These are phyloP conservation scores for Besnoitia besnoiti DNA, from an alignment of 169 alveolate species.

Conservation along the genomic window DNA sequence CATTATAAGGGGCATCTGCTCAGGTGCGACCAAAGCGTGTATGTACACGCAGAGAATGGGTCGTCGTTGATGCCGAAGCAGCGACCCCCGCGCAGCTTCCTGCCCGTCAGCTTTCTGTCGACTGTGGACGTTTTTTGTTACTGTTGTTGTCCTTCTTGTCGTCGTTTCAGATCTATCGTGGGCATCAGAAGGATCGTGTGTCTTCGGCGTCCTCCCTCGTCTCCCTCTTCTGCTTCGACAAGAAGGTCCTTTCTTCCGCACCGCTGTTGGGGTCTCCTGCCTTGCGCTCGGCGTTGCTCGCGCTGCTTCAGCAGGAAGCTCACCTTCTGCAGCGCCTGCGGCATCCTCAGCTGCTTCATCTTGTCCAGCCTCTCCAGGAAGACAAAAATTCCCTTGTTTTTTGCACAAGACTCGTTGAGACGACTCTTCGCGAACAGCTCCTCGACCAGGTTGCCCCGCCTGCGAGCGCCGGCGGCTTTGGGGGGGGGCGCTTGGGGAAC, in stretches of 20 bases:
- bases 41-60: no score
- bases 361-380: slow-evolving; percentile 61
- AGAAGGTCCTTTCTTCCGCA: not conserved
- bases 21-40: not conserved
- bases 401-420: slow-evolving; percentile 37
- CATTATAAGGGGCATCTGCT: no score
- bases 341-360: slow-evolving; percentile 61
- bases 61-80: no score
- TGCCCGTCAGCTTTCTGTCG: no score
- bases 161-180: slow-evolving; percentile 1
- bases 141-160: not conserved
- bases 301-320: slow-evolving; percentile 54
- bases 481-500: no score
- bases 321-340: slow-evolving; percentile 64
- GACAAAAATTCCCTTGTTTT: slow-evolving; percentile 51
- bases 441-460: not conserved
- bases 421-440: slow-evolving; percentile 22
- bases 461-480: not conserved
- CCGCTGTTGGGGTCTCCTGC: not conserved
- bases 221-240: slow-evolving; percentile 40
- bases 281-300: slow-evolving; percentile 22
- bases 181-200: not conserved
- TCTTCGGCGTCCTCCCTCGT: slow-evolving; percentile 7
- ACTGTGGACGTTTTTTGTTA: no score
- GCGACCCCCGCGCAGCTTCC: no score